Evolutionary conservation across 2,329 filamentous ascomycete species (phyloP), one percentile per base, ranked within the genome.

Genomic region (Cladophialophora psammophila): DNA sequence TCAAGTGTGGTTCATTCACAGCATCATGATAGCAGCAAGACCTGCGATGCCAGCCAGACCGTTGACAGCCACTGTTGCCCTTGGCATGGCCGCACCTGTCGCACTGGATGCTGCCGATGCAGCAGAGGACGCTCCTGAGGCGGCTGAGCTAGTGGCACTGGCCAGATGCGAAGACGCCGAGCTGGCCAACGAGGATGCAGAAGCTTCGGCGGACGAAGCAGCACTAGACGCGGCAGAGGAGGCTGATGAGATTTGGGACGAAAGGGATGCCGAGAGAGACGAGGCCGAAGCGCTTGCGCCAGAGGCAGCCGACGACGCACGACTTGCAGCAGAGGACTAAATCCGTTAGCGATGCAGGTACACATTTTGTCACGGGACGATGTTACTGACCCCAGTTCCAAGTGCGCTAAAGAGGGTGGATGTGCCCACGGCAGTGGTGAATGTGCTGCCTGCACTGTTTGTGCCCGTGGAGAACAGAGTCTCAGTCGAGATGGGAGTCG

Each of bases 11-110:
- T 45, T 40, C 56, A 57, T 72, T 77, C 79, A 82, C 72, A 81
- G 73, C 34, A 78, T 72, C 63, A 82, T 71, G 62, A 82, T 69
- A 63, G 80, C 81, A 63, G 78, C 79, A 38, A 83, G 72, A 69
- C 80, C 81, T 40, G 80, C 75, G 55, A 76, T 74, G 62, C 80
- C 81, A 36, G 76, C 67, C 53, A 75, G 54, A 40, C 70, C 69
- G 38, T 73, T 62, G 55, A 69, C 63, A 26, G 71, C 74, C 50
- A 70, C 70, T 18, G 73, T 74, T 13, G 69, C 72, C 45, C 74
- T 68, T 5, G 71, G 69, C 45, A 67, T 66, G 12, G 63, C 67
- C n/a, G 56, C 60, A 40, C 66, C 67, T 12, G 50, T 61, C 3
- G 59, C 45, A n/a, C 48, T 53, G 31, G 65, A 45, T 36, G 52